Conservation (phyloP, 1,284 basidiomycete genomes). For the Mrakiaceae sp. region DNA sequence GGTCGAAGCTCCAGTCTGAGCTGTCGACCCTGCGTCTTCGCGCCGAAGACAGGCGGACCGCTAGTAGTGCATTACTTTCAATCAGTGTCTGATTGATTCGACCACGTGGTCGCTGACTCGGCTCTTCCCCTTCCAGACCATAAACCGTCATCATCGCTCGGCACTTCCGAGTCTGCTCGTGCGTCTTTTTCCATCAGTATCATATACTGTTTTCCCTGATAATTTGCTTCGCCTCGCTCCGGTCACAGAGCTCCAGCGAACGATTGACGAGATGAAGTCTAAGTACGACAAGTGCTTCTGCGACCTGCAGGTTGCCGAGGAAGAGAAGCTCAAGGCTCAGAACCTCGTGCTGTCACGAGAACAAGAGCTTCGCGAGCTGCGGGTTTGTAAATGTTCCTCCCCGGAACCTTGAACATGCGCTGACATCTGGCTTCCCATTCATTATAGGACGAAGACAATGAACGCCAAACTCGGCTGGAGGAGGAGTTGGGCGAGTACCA, state of each 20-base stretch:
- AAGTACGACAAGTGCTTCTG: conserved; percentile 10
- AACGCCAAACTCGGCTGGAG: conserved; percentile 1
- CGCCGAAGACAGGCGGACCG: too few species aligned
- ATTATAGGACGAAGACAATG: conserved; percentile 5
- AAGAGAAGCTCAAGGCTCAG: conserved; percentile 2
- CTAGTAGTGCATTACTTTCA: too few species aligned
- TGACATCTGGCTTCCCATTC: not conserved
- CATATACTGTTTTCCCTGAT: not conserved
- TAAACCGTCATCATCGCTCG: not conserved
- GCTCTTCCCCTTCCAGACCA: too few species aligned
- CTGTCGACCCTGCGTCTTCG: too few species aligned
- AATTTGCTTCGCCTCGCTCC: not conserved
- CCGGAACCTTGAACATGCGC: not conserved
- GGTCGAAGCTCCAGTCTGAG: not conserved
- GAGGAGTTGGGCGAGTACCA: conserved; percentile 8
- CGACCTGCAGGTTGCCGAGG: conserved; percentile 8
- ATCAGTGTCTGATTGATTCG: too few species aligned
- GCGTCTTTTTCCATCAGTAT: not conserved
- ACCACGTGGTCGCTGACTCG: too few species aligned
- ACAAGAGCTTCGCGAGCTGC: conserved; percentile 9
- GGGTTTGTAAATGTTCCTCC: not conserved
- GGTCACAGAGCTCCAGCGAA: not conserved
- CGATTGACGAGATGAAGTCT: conserved; percentile 2
- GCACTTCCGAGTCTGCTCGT: not conserved
- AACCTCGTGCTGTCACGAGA: conserved; percentile 9